These are phyloP conservation scores for Colletotrichum musae DNA, from an alignment of 2,329 filamentous ascomycete species.

Conservation along the genomic window DNA sequence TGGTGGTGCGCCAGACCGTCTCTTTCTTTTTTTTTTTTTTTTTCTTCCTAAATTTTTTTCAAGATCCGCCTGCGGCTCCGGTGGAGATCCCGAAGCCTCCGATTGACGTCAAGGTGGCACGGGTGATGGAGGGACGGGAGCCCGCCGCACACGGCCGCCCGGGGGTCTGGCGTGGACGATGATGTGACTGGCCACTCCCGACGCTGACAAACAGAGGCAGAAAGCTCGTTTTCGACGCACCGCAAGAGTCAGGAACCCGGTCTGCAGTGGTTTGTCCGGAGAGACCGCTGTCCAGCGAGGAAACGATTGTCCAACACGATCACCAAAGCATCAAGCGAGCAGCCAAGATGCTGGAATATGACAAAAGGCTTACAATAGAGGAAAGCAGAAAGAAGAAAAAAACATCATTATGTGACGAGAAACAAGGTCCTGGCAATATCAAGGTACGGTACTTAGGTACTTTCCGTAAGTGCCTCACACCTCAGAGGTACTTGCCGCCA, in stretches of 20 bases:
- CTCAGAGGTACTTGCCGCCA: not conserved
- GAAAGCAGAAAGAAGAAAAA: not conserved
- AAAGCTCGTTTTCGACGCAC: not conserved
- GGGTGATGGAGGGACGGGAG: slow-evolving; percentile 30
- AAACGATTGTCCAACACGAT: slow-evolving; percentile 13
- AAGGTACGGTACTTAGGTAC: no score
- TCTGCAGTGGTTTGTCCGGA: not conserved
- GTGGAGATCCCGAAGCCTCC: slow-evolving; percentile 40
- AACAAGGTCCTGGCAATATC: slow-evolving; percentile 14
- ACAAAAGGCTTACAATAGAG: not conserved
- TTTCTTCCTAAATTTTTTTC: not conserved
- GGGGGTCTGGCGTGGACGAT: no score
- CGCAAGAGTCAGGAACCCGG: slow-evolving; percentile 25
- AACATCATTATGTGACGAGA: slow-evolving; percentile 19
- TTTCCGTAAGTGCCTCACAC: no score
- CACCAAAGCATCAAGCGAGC: slow-evolving; percentile 10
- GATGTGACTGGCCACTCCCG: not conserved
- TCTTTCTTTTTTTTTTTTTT: no score
- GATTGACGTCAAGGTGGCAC: slow-evolving; percentile 38
- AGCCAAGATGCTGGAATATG: slow-evolving; percentile 2
- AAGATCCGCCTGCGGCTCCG: slow-evolving; percentile 22
- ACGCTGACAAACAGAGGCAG: slow-evolving; percentile 14
- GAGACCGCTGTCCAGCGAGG: slow-evolving; percentile 16
- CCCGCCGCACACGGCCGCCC: not conserved
- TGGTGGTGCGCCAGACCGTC: no score